Evolutionary conservation across 805 yeast species (phyloP), one percentile per base, ranked within the genome.

Genomic region (Debaryomyces castellii): DNA sequence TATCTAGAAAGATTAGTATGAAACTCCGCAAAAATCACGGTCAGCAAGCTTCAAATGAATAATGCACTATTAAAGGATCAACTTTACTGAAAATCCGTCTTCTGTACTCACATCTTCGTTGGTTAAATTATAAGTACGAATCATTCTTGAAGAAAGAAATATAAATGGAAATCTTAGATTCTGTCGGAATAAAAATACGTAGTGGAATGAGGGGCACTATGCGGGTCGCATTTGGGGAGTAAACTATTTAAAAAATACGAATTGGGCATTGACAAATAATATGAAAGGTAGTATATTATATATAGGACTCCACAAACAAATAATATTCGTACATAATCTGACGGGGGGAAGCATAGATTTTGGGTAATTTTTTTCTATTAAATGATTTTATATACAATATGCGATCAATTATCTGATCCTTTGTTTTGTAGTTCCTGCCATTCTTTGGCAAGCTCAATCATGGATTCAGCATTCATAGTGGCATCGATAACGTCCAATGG

Each of bases 401-500:
- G 5, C 8, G 25, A 23, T 25, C 12, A 25, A 25, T 25, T 25
- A 25, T 30, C 20, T 2, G 5, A 3, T 7, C 34, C 20, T 14
- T 37, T 37, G 5, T n/a, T 30, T 28, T 43, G 47, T n/a, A 30
- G 21, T 11, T 38, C 58, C 6, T 55, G 57, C 89, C 89, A 85
- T 46, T 81, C 73, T 47, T 73, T 73, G 0, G 87, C 81, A 51
- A 87, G 66, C 41, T 85, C 90, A 10, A 80, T 82, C 77, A 89
- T 84, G 0, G 85, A 78, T 17, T 76, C 73, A 0, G 91, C 77
- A 53, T 86, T 83, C 54, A 81, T 57, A 27, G 87, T 75, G 2
- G 97, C 96, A 60, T 89, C 94, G 3, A 94, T 86, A 17, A 94
- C 81, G 57, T 94, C 99, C 43, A 78, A 74, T 0, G 99, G 99